phyloP scores from a whole-genome alignment of 257 asterid species.

The Plantago major region DNA sequence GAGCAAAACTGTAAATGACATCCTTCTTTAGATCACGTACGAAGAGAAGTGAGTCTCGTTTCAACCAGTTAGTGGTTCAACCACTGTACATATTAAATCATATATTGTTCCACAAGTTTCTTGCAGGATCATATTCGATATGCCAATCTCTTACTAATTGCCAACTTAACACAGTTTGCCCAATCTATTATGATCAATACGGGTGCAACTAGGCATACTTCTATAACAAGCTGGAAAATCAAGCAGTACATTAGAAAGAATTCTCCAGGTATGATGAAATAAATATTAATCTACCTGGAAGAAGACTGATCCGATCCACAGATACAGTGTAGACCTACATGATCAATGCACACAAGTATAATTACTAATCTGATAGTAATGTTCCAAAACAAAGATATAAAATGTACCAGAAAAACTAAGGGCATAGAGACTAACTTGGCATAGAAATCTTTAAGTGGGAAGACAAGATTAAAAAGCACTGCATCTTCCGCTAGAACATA shows the following conservation, averaged over 20 bases:
- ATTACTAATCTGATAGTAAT: background rate
- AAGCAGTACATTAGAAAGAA: background rate
- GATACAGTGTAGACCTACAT: slow-evolving; percentile 49
- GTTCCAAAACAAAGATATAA: slow-evolving; percentile 8
- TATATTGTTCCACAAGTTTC: slow-evolving; percentile 3
- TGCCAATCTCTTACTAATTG: slow-evolving; percentile 9
- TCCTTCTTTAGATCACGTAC: slow-evolving; percentile 5
- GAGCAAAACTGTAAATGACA: slow-evolving; percentile 12
- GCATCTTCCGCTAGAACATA: slow-evolving; percentile 72
- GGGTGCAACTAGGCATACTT: background rate
- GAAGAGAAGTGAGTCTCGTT: slow-evolving; percentile 4
- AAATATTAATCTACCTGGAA: slow-evolving; percentile 44
- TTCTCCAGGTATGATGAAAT: slow-evolving; percentile 7
- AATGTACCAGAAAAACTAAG: slow-evolving; percentile 2
- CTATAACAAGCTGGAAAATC: slow-evolving; percentile 2
- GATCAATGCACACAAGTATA: slow-evolving; percentile 5
- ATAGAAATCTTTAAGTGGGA: slow-evolving; percentile 50
- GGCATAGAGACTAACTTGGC: slow-evolving; percentile 35
- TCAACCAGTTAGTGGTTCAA: slow-evolving; percentile 6
- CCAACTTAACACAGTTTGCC: background rate
- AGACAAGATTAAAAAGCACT: slow-evolving; percentile 50
- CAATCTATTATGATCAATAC: slow-evolving; percentile 7
- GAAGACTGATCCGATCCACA: slow-evolving; percentile 44
- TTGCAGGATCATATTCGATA: slow-evolving; percentile 10
- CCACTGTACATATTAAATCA: slow-evolving; percentile 10